Conservation (phyloP, 164 flowering plant genomes). For the Magnolia officinalis region DNA sequence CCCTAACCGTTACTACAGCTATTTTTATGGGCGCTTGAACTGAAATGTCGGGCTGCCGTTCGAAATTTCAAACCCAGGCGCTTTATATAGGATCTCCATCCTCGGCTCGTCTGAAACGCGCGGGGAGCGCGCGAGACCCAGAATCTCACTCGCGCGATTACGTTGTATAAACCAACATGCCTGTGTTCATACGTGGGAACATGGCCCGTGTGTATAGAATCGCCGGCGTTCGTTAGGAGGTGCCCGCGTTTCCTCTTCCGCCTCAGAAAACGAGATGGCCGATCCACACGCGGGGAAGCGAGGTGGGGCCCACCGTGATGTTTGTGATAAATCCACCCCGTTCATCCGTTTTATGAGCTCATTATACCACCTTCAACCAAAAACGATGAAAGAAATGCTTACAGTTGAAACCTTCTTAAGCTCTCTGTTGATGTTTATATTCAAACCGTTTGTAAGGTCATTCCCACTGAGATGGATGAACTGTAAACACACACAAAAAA, state of each 20-base stretch:
- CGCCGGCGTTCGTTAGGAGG: not conserved
- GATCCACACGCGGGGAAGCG: no score
- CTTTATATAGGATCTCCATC: not conserved
- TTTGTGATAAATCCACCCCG: no score
- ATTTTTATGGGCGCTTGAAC: not conserved
- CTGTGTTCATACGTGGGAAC: not conserved
- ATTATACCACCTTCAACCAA: no score
- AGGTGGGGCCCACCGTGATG: no score
- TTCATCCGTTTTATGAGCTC: no score
- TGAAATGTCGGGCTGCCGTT: not conserved
- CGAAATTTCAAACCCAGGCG: not conserved
- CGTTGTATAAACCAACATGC: not conserved
- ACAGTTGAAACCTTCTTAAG: no score
- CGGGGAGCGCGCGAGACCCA: not conserved
- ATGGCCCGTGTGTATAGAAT: not conserved
- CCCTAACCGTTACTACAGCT: not conserved
- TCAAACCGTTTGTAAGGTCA: no score
- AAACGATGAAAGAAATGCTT: no score
- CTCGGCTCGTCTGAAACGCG: not conserved
- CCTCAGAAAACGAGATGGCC: not conserved
- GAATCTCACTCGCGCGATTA: not conserved
- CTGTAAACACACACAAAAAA: no score
- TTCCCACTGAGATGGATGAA: no score
- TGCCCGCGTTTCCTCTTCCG: not conserved
- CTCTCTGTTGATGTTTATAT: no score